Evolutionary conservation across 768 basidiomycete genomes (phyloP), one percentile per base, ranked within the genome.

Genomic region (Tricholoma terreum): DNA sequence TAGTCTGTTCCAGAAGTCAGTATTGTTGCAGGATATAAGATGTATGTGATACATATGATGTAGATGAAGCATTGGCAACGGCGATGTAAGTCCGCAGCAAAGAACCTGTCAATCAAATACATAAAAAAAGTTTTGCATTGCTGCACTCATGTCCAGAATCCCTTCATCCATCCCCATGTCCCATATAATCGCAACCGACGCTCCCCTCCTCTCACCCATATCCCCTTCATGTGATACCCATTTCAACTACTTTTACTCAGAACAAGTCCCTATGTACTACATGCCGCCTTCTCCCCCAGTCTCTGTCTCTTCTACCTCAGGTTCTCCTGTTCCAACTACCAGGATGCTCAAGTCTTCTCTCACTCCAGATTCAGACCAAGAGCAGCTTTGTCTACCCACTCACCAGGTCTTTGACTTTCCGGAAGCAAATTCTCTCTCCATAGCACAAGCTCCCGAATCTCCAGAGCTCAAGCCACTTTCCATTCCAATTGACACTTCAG

Each of bases 371-470:
- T 60, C 69, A 24, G 45, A 57, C 27, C 70, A 75, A 15, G 80
- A 82, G 21, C 79, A 77, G 58, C 72, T 82, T 40, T 90, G 86
- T 65, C 69, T 90, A 12, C 80, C 88, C 33, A 90, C 88, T 14
- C 82, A 83, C 68, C 84, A 90, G 73, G 77, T 90, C 63, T 90
- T 90, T 70, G 87, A 89, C 69, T 77, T 85, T 59, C 71, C 78
- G 3, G 70, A 76, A 24, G 53, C 66, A 12, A 61, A 35, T 69
- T 31, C 60, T 65, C 31, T 33, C 10, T 62, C 65, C 27, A 71
- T 74, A 24, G 66, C 74, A 30, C 67, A 75, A 38, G 66, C 73
- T 19, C 69, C 71, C 27, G 61, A 66, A 43, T 69, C 73, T 45
- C 61, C 71, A 15, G 65, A 69, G 59, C 69, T 69, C 17, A 68